These are phyloP conservation scores for Stachybotrys elegans DNA, from an alignment of 2,329 filamentous ascomycete species.

Conservation along the genomic window DNA sequence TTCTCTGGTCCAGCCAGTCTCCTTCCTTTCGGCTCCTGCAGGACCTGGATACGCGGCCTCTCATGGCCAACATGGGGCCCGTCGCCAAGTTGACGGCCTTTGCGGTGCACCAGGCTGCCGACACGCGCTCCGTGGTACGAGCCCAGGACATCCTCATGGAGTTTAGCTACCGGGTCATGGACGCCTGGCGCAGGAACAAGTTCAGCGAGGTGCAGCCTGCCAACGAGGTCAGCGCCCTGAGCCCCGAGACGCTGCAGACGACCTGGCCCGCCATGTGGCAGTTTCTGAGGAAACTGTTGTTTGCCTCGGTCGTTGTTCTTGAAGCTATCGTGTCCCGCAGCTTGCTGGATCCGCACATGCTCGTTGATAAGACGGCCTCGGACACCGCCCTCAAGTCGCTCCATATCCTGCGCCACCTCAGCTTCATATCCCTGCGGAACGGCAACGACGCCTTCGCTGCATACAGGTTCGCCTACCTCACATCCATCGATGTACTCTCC, in stretches of 20 bases:
- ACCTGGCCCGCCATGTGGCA: constrained; percentile 73
- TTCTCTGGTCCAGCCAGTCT: constrained; percentile 61
- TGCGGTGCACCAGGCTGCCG: constrained; percentile 50
- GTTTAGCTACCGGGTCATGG: constrained; percentile 61
- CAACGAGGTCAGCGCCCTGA: constrained; percentile 59
- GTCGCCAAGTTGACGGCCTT: constrained; percentile 61
- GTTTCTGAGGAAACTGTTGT: constrained; percentile 69
- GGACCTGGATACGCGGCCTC: constrained; percentile 52
- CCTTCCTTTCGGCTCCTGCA: constrained; percentile 57
- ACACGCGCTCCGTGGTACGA: constrained; percentile 39
- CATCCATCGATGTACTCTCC: constrained; percentile 74
- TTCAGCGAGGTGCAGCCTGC: constrained; percentile 67
- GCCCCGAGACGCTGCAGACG: constrained; percentile 57
- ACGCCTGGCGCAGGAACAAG: constrained; percentile 70
- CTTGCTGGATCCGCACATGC: constrained; percentile 45
- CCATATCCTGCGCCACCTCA: constrained; percentile 69
- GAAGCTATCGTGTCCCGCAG: constrained; percentile 66
- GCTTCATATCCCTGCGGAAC: constrained; percentile 74
- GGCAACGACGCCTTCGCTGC: constrained; percentile 73
- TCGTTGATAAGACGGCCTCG: constrained; percentile 46
- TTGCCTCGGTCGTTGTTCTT: constrained; percentile 69
- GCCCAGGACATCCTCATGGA: constrained; percentile 57
- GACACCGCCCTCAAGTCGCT: constrained; percentile 66
- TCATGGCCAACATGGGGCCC: constrained; percentile 63
- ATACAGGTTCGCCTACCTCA: constrained; percentile 78